Evolutionary conservation across 2,329 filamentous ascomycete species (phyloP).

Genomic region (Coniochaeta sp.): DNA sequence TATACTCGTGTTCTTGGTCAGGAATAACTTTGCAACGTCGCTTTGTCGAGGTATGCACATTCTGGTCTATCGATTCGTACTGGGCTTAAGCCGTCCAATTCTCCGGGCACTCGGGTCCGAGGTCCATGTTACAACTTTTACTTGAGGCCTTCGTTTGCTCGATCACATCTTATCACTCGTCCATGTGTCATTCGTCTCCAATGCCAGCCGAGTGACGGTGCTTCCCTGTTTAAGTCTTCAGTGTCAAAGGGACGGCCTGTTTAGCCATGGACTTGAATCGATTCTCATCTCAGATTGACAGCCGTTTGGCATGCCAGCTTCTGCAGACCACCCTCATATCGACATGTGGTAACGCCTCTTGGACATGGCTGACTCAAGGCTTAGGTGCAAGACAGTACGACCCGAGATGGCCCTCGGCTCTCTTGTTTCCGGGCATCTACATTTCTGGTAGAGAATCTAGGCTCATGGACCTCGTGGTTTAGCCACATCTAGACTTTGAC

Average conservation of each 20-base stretch:
- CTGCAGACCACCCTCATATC: not conserved
- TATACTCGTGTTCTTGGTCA: not conserved
- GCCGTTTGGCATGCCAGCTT: not conserved
- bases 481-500: not conserved
- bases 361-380: not conserved
- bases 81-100: too few species aligned
- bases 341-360: too few species aligned
- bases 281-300: not conserved
- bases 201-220: too few species aligned
- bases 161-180: too few species aligned
- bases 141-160: too few species aligned
- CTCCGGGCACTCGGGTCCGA: too few species aligned
- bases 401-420: not conserved
- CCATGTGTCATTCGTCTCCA: too few species aligned
- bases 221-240: too few species aligned
- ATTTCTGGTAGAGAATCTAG: not conserved
- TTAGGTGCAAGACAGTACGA: not conserved
- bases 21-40: too few species aligned
- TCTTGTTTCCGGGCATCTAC: not conserved
- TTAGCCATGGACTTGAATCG: not conserved
- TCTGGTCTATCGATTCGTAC: too few species aligned
- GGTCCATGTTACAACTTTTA: too few species aligned
- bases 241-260: not conserved
- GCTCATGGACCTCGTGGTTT: not conserved
- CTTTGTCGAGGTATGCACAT: too few species aligned